A percentile compares a stretch with the other conserved stretches of the same genome.
Conservation (phyloP, 1,284 basidiomycete genomes). For the Marasmius fiardii region DNA sequence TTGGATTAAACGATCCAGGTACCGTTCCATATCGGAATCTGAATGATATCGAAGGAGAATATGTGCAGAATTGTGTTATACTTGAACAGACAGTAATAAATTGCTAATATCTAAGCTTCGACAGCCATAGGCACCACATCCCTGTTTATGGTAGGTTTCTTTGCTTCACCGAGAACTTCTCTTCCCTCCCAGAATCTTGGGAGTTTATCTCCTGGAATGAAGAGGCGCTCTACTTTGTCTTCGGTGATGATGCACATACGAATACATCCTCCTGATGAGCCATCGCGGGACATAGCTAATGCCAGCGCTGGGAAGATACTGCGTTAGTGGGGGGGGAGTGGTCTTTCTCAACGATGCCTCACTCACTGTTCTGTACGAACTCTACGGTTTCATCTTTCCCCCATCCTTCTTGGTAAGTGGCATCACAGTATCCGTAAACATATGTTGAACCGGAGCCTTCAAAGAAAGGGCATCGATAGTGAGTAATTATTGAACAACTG, state of each 20-base stretch:
- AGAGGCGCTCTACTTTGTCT: conserved; percentile 87
- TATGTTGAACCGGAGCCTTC: conserved; percentile 96
- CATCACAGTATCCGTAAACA: conserved; percentile 99
- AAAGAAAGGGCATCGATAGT: neutral
- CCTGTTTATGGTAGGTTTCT: conserved; percentile 27
- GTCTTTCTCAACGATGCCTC: neutral
- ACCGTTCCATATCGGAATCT: conserved; percentile 3
- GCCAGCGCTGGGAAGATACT: conserved; percentile 66
- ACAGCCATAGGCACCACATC: conserved; percentile 62
- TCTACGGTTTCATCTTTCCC: conserved; percentile 86
- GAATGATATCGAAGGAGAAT: neutral
- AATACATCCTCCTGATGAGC: conserved; percentile 96
- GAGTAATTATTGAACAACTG: conserved; percentile 5
- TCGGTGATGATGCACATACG: conserved; percentile 97
- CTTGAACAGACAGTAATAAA: neutral
- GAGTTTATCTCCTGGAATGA: conserved; percentile 91
- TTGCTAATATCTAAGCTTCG: conserved; percentile 42
- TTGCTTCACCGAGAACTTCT: conserved; percentile 55
- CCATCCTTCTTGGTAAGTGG: conserved; percentile 97
- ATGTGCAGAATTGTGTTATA: conserved; percentile 8
- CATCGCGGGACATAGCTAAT: conserved; percentile 97
- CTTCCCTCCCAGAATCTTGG: conserved; percentile 85
- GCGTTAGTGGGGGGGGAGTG: neutral
- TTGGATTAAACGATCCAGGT: conserved; percentile 13
- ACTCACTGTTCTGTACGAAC: conserved; percentile 95